Conservation (phyloP, 176 grass and related monocot genomes). For the Juncus effusus region DNA sequence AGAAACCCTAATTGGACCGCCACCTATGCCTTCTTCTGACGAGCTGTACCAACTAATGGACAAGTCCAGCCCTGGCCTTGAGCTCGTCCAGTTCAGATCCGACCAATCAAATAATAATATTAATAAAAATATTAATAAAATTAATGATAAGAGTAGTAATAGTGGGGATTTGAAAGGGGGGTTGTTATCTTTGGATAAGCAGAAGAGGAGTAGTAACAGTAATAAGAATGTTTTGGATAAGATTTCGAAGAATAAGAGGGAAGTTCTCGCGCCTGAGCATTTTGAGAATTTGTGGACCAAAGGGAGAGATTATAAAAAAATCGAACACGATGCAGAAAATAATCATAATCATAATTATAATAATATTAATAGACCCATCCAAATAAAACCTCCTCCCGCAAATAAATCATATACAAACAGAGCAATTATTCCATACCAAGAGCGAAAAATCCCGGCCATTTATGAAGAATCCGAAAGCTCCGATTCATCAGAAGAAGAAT, state of each 20-base stretch:
- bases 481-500: conserved; percentile 40
- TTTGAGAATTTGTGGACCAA: conserved; percentile 94
- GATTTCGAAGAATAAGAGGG: conserved; percentile 42
- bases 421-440: conserved; percentile 32
- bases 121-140: conserved; percentile 4
- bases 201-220: conserved; percentile 36
- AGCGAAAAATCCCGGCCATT: conserved; percentile 32
- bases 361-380: background rate
- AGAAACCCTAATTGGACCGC: conserved; percentile 47
- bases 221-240: conserved; percentile 35
- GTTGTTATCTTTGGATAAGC: background rate
- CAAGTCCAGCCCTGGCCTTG: conserved; percentile 69
- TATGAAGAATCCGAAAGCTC: conserved; percentile 78
- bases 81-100: conserved; percentile 73
- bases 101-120: conserved; percentile 38
- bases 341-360: conserved; percentile 6
- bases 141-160: conserved; percentile 27
- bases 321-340: conserved; percentile 38
- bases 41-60: conserved; percentile 70
- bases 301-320: conserved; percentile 84
- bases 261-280: conserved; percentile 79
- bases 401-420: conserved; percentile 1
- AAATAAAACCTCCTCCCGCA: background rate
- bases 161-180: conserved; percentile 24
- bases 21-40: conserved; percentile 59